Evolutionary conservation across 1,284 basidiomycete species (phyloP).

Genomic region (Cystobasidium sp.): DNA sequence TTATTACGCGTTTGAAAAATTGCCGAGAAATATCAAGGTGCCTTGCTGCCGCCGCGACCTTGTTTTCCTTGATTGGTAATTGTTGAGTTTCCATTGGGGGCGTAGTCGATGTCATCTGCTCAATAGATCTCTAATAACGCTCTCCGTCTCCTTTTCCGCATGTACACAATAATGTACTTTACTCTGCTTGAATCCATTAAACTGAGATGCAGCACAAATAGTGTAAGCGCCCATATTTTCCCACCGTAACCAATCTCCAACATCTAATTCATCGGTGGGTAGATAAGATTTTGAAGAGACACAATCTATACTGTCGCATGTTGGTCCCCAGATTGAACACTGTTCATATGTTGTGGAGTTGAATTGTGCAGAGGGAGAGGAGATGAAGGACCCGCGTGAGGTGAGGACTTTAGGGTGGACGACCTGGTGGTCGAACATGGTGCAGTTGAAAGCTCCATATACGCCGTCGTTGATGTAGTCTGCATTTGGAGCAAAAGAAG

Average conservation of each 20-base stretch:
- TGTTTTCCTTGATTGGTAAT: too few species aligned
- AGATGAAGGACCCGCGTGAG: slow-evolving; percentile 50
- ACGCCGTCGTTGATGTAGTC: slow-evolving; percentile 98
- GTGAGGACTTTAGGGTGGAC: slow-evolving; percentile 81
- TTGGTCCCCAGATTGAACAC: slow-evolving; percentile 58
- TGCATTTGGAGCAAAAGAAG: slow-evolving; percentile 55
- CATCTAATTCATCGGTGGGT: slow-evolving; percentile 66
- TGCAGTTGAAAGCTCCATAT: slow-evolving; percentile 98
- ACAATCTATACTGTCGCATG: slow-evolving; percentile 89
- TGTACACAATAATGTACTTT: slow-evolving; percentile 59
- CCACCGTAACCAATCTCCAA: slow-evolving; percentile 91
- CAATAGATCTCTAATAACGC: slow-evolving; percentile 18
- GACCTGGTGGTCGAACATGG: slow-evolving; percentile 89
- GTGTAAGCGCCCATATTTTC: slow-evolving; percentile 94
- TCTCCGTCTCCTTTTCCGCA: slow-evolving; percentile 30
- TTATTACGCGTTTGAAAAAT: too few species aligned
- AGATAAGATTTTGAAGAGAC: slow-evolving; percentile 69
- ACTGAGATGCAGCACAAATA: slow-evolving; percentile 76
- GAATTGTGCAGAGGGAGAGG: slow-evolving; percentile 11
- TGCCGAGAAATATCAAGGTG: too few species aligned
- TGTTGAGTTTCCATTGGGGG: too few species aligned
- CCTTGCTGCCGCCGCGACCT: too few species aligned
- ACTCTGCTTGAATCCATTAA: slow-evolving; percentile 56
- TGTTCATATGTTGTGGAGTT: slow-evolving; percentile 39
- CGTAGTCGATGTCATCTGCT: slow-evolving; percentile 1